These are phyloP conservation scores for Dipodascus albidus DNA, from an alignment of 805 yeast species.

Conservation along the genomic window DNA sequence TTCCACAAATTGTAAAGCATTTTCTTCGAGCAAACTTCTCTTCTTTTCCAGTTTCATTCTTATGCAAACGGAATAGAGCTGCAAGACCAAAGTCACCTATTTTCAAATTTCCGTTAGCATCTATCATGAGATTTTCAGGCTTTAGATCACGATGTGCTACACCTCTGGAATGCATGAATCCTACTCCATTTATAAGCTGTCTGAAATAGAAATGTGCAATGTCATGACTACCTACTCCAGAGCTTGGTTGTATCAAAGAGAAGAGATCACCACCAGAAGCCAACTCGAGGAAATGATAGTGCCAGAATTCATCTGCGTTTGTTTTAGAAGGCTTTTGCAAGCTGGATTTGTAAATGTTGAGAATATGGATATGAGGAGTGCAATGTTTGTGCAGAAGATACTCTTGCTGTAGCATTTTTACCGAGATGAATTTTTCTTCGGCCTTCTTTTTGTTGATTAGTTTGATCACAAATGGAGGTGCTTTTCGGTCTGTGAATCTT, in stretches of 20 bases:
- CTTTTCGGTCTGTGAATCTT: conserved; percentile 26
- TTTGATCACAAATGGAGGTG: conserved; percentile 42
- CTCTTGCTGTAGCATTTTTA: conserved; percentile 1
- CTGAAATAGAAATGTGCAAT: conserved; percentile 59
- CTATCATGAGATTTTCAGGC: conserved; percentile 58
- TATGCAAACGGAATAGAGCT: conserved; percentile 40
- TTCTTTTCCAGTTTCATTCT: too few species aligned
- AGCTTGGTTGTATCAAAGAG: conserved; percentile 68
- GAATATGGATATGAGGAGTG: conserved; percentile 1
- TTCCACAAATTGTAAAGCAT: conserved; percentile 42
- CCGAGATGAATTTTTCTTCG: conserved; percentile 5
- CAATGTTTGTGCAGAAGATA: neutral
- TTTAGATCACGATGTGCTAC: conserved; percentile 56
- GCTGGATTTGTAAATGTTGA: neutral
- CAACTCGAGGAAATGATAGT: conserved; percentile 34
- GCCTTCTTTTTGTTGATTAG: conserved; percentile 32
- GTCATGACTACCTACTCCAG: conserved; percentile 48
- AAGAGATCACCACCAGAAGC: conserved; percentile 70
- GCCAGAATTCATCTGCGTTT: neutral
- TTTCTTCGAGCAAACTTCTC: conserved; percentile 30
- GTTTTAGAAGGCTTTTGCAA: neutral
- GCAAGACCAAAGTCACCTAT: conserved; percentile 75
- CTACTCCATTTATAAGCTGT: conserved; percentile 51
- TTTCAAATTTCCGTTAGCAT: conserved; percentile 52
- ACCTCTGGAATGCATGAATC: conserved; percentile 48